Conservation (phyloP, 1,139 yeast species). For the Nakaseomyces uthaithaninus region DNA sequence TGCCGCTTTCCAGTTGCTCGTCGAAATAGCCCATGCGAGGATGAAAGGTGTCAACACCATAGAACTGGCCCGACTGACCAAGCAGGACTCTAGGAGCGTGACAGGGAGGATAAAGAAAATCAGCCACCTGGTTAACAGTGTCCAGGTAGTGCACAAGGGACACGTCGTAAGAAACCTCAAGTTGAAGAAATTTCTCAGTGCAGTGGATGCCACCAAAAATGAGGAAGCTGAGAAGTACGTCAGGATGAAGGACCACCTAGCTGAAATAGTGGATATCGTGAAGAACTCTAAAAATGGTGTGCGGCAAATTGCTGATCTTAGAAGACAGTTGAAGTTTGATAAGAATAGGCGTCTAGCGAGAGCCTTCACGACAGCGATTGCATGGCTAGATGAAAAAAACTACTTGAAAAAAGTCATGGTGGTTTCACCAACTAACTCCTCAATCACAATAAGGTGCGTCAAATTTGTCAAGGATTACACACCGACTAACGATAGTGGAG, state of each 20-base stretch:
- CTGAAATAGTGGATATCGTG: constrained; percentile 44
- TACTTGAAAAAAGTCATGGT: constrained; percentile 53
- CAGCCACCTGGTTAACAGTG: constrained; percentile 41
- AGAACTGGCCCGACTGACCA: constrained; percentile 46
- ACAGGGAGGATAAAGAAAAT: constrained; percentile 53
- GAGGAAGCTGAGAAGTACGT: constrained; percentile 28
- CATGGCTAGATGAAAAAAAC: constrained; percentile 44
- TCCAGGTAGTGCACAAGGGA: constrained; percentile 36
- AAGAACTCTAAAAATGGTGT: constrained; percentile 61
- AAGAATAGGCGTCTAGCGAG: constrained; percentile 39
- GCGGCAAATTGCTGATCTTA: constrained; percentile 58
- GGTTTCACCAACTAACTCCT: constrained; percentile 41
- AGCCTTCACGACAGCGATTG: constrained; percentile 45
- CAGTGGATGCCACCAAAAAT: constrained; percentile 7
- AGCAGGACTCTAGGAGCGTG: constrained; percentile 66
- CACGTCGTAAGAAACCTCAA: constrained; percentile 46
- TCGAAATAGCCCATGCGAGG: constrained; percentile 47
- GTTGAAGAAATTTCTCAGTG: constrained; percentile 38
- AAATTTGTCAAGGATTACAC: constrained; percentile 47
- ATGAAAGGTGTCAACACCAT: constrained; percentile 50
- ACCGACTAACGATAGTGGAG: constrained; percentile 19
- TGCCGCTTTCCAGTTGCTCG: constrained; percentile 38
- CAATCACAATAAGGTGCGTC: constrained; percentile 47
- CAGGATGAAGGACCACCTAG: constrained; percentile 35
- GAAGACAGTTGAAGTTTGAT: constrained; percentile 51